phyloP scores from a whole-genome alignment of 495 filamentous ascomycete species.

The Annulohypoxylon maeteangense region DNA sequence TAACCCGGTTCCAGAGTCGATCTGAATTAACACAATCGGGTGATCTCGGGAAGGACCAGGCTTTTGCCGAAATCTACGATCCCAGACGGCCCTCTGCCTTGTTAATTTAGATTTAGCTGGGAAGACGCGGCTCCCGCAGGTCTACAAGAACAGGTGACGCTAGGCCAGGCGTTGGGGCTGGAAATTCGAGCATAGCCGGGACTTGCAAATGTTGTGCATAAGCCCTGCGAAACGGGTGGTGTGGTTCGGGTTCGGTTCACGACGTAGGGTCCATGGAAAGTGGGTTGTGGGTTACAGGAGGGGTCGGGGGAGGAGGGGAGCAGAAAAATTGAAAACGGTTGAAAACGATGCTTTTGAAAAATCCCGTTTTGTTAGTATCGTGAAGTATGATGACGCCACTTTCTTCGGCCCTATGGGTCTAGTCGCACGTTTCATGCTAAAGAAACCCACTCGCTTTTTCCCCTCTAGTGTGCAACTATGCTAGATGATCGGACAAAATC shows the following conservation, averaged over 20 bases:
- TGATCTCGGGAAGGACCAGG: not conserved
- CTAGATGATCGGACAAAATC: not conserved
- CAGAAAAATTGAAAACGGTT: slow-evolving; percentile 2
- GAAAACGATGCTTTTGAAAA: slow-evolving; percentile 1
- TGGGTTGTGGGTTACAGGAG: slow-evolving; percentile 5
- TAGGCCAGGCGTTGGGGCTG: slow-evolving; percentile 17
- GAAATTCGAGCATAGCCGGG: not conserved
- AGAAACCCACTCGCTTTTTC: slow-evolving; percentile 6
- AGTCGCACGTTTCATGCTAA: not conserved
- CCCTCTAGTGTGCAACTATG: not conserved
- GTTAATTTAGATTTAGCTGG: not conserved
- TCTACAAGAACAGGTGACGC: slow-evolving; percentile 14
- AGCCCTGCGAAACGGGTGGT: slow-evolving; percentile 6
- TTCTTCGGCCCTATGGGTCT: slow-evolving; percentile 13
- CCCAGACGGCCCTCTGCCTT: not conserved
- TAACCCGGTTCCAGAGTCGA: not conserved
- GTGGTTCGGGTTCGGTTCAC: not conserved
- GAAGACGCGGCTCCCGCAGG: slow-evolving; percentile 10
- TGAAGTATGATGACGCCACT: slow-evolving; percentile 30
- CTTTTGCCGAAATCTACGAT: not conserved
- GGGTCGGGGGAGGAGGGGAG: not conserved
- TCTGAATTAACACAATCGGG: not conserved
- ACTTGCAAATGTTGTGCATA: slow-evolving; percentile 24
- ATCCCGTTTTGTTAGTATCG: slow-evolving; percentile 28
- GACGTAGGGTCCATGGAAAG: slow-evolving; percentile 6